Conservation (phyloP, 2,329 filamentous ascomycete species). For the Byssothecium circinans region DNA sequence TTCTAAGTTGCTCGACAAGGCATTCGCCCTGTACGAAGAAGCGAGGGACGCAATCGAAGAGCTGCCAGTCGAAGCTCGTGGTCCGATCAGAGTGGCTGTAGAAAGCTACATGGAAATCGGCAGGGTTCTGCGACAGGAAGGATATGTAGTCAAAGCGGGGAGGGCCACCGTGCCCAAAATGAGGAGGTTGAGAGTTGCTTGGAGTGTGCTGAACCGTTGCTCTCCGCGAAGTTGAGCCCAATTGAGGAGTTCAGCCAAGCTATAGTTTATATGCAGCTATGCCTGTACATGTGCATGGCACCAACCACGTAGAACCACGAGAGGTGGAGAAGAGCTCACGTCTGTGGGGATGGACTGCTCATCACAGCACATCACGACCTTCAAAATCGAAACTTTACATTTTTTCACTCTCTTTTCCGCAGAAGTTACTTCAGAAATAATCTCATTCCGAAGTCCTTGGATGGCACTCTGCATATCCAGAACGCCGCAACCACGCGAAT, state of each 20-base stretch:
- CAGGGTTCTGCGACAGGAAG: conserved; percentile 57
- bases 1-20: conserved; percentile 58
- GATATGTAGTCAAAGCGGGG: conserved; percentile 49
- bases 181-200: conserved; percentile 60
- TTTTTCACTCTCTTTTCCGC: too few species aligned
- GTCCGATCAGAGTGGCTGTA: conserved; percentile 68
- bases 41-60: conserved; percentile 61
- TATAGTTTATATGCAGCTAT: neutral
- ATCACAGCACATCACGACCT: too few species aligned
- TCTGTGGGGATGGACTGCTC: too few species aligned
- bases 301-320: too few species aligned
- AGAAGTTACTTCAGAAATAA: too few species aligned
- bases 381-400: too few species aligned
- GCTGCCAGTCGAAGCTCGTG: conserved; percentile 62
- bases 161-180: conserved; percentile 51
- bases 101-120: conserved; percentile 79
- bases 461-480: too few species aligned
- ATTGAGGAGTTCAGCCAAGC: neutral
- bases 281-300: neutral
- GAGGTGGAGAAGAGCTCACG: too few species aligned
- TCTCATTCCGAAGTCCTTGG: too few species aligned
- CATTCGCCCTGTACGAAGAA: conserved; percentile 61
- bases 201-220: conserved; percentile 53
- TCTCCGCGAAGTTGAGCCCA: neutral
- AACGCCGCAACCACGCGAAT: too few species aligned